Evolutionary conservation across 164 flowering plant genomes (phyloP), one percentile per base, ranked within the genome.

Genomic region (Pachysandra terminalis): DNA sequence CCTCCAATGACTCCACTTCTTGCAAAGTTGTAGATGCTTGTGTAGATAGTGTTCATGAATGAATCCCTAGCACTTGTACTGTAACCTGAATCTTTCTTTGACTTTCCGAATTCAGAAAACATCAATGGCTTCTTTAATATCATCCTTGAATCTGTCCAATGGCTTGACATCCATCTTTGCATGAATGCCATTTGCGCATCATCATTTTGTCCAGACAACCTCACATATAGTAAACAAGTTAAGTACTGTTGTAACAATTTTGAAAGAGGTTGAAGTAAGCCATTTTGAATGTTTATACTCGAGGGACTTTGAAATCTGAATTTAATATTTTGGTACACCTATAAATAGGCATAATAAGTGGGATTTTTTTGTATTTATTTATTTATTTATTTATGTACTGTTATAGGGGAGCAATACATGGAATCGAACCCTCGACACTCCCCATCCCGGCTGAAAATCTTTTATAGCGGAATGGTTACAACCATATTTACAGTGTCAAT

Each of bases 91-190:
- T 67, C 59, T 41, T 73, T 73, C 12, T 51, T 62, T 8, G 75
- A 73, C 62, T 67, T 73, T 1, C 71, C 75, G 25, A 73, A 73
- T 56, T 73, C 75, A 4, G 71, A 19, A 25, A 78, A 61, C 21
- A 76, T 58, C 40, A 76, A 56, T 9, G 82, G 82, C 57, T 79
- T 79, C 60, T 66, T 76, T n/a, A 79, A 16, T 27, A 71, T 65
- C 23, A 1, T 40, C 65, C 23, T 70, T 12, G 82, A 73, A 56
- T 79, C 82, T 57, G 54, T 23, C 75, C 71, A 73, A 45, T 79
- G 79, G 35, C 73, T 79, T 4, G 45, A 22, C 66, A 73, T 65
- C 82, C 82, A 79, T n/a, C 64, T 68, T 59, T 68, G 71, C 55
- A 73, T 21, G 66, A 76, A 79, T 5, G 63, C 54, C 7, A 71